A percentile compares a stretch with the other conserved stretches of the same genome.
Conservation (phyloP, 768 basidiomycete genomes). For the Hygrocybe coccinea region DNA sequence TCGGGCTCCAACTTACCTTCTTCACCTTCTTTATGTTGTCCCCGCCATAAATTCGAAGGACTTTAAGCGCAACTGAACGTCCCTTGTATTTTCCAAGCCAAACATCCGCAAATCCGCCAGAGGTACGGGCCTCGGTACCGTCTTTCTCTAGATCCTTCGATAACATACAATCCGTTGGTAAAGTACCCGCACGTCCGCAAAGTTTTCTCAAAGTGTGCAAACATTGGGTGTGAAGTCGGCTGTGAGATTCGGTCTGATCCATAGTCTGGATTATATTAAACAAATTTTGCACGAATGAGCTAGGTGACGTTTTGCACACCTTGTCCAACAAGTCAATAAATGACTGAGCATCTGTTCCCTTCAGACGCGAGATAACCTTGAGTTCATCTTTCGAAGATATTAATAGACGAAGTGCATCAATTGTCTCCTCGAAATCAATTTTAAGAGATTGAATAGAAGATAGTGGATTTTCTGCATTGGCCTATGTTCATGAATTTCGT, state of each 20-base stretch:
- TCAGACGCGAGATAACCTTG: neutral
- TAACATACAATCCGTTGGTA: neutral
- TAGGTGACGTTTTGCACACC: neutral
- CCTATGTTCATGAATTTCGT: neutral
- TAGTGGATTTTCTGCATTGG: neutral
- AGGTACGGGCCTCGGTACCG: neutral
- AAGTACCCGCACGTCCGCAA: neutral
- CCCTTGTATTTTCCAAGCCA: slow-evolving; percentile 20
- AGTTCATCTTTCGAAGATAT: slow-evolving; percentile 1
- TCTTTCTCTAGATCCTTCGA: neutral
- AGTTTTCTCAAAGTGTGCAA: neutral
- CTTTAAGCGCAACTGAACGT: slow-evolving; percentile 24
- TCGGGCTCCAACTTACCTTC: neutral
- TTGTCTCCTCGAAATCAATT: neutral
- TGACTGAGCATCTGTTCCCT: neutral
- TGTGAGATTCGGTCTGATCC: neutral
- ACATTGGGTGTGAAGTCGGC: neutral
- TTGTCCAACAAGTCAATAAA: slow-evolving; percentile 1
- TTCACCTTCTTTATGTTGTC: slow-evolving; percentile 1
- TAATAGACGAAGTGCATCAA: neutral
- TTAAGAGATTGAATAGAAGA: neutral
- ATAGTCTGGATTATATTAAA: neutral
- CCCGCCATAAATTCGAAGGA: slow-evolving; percentile 21
- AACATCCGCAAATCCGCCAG: slow-evolving; percentile 12
- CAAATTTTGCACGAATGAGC: neutral